These are phyloP conservation scores for Daldinia sp. DNA, from an alignment of 2,329 filamentous ascomycete genomes.

Conservation along the genomic window DNA sequence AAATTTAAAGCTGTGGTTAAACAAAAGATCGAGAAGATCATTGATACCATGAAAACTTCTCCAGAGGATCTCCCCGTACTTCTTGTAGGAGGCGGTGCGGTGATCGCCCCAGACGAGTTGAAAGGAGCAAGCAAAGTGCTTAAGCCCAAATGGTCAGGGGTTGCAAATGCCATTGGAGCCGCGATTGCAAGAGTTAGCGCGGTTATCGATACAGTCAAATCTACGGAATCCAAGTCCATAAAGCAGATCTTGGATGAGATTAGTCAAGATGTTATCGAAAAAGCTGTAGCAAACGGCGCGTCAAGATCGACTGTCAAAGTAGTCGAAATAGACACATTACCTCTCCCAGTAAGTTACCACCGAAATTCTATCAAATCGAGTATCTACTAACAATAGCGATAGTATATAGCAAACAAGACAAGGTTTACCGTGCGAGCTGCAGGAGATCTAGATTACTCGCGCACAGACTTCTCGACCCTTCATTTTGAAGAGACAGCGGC, in stretches of 20 bases:
- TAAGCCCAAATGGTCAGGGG: constrained; percentile 64
- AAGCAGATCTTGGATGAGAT: constrained; percentile 52
- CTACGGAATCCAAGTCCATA: constrained; percentile 53
- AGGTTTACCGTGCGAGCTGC: constrained; percentile 67
- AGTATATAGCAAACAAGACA: constrained; percentile 62
- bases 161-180: constrained; percentile 72
- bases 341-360: constrained; percentile 54
- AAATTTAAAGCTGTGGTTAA: constrained; percentile 41
- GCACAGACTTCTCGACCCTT: constrained; percentile 41
- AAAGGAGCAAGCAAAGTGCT: constrained; percentile 64
- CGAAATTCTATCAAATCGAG: background rate
- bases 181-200: constrained; percentile 68
- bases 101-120: constrained; percentile 64
- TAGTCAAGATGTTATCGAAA: constrained; percentile 53
- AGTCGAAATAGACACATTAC: constrained; percentile 62
- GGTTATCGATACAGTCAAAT: constrained; percentile 60
- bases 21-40: constrained; percentile 47
- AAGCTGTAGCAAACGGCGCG: constrained; percentile 57
- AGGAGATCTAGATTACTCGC: constrained; percentile 62
- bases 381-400: background rate
- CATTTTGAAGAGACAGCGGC: constrained; percentile 19
- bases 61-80: constrained; percentile 66
- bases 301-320: constrained; percentile 54
- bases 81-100: constrained; percentile 69
- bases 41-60: constrained; percentile 70